A percentile compares a stretch with the other conserved stretches of the same genome.
Evolutionary conservation across 192 early-diverging fungal species (phyloP).

Genomic region (Pilaira anomala): DNA sequence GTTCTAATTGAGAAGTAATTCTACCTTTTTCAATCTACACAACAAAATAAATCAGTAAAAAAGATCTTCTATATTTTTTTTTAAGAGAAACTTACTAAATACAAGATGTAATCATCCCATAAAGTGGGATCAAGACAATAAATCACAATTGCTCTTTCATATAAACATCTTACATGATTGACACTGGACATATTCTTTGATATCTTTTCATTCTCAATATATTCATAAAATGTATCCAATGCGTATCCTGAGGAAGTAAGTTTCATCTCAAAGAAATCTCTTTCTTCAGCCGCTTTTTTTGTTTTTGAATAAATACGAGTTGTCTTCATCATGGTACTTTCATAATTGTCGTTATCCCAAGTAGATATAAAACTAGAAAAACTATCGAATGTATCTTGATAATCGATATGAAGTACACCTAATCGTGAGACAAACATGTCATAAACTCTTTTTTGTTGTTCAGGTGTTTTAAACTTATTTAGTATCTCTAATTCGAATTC

Average conservation of each 20-base stretch:
- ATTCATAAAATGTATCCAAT: constrained; percentile 49
- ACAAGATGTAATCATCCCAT: constrained; percentile 69
- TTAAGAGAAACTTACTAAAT: constrained; percentile 43
- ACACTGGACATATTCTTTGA: constrained; percentile 25
- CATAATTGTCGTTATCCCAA: constrained; percentile 53
- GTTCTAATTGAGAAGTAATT: constrained; percentile 32
- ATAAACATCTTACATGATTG: constrained; percentile 47
- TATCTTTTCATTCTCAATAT: constrained; percentile 53
- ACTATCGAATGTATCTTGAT: constrained; percentile 57
- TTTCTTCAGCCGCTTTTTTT: constrained; percentile 34
- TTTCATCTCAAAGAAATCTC: constrained; percentile 50
- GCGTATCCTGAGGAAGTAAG: constrained; percentile 47
- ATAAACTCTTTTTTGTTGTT: constrained; percentile 30
- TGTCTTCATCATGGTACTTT: constrained; percentile 45
- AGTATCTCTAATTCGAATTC: constrained; percentile 59
- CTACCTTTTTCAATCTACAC: constrained; percentile 28
- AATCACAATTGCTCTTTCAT: constrained; percentile 59
- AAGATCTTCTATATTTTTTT: too few species aligned
- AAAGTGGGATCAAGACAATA: constrained; percentile 57
- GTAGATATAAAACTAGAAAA: constrained; percentile 64
- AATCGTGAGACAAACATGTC: constrained; percentile 41
- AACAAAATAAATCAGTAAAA: constrained; percentile 10
- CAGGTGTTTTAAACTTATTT: constrained; percentile 15
- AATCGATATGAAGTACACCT: constrained; percentile 43
- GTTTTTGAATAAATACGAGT: constrained; percentile 46